Percentiles rank a stretch among this genome's conserved stretches.
Evolutionary conservation across 2,329 filamentous ascomycete genomes (phyloP).

Genomic region (Myriangium duriaei): DNA sequence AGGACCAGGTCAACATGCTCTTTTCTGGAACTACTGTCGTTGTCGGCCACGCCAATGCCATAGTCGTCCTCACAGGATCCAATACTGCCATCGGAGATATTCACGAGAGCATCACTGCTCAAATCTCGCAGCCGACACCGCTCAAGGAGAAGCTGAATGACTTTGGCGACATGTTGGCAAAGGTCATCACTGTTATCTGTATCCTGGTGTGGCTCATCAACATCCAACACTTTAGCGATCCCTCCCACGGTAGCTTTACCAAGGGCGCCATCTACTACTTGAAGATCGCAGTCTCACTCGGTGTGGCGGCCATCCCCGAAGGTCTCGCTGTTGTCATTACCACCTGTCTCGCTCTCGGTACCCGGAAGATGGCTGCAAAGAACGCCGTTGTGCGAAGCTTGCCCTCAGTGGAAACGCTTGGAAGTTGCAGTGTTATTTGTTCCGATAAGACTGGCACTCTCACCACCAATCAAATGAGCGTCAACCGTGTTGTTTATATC

Average conservation of each 20-base stretch:
- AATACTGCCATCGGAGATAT: slow-evolving; percentile 96
- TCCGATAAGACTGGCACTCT: slow-evolving; percentile 98
- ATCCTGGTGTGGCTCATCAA: slow-evolving; percentile 97
- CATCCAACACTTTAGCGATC: slow-evolving; percentile 91
- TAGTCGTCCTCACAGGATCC: slow-evolving; percentile 80
- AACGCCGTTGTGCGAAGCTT: slow-evolving; percentile 94
- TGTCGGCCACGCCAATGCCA: slow-evolving; percentile 78
- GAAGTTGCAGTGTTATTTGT: slow-evolving; percentile 98
- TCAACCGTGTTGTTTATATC: slow-evolving; percentile 81
- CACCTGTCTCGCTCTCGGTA: slow-evolving; percentile 92
- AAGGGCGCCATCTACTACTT: slow-evolving; percentile 99
- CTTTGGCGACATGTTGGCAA: slow-evolving; percentile 89
- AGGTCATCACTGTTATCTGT: slow-evolving; percentile 97
- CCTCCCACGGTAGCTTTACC: slow-evolving; percentile 73
- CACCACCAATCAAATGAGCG: slow-evolving; percentile 99
- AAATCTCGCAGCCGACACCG: slow-evolving; percentile 94
- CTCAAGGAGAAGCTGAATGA: slow-evolving; percentile 98
- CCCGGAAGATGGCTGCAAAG: slow-evolving; percentile 96
- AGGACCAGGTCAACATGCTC: slow-evolving; percentile 95
- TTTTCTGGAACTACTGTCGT: slow-evolving; percentile 98
- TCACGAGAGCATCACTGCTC: slow-evolving; percentile 93
- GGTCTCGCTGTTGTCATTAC: slow-evolving; percentile 97
- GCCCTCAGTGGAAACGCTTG: slow-evolving; percentile 92
- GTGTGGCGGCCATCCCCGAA: slow-evolving; percentile 94
- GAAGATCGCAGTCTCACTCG: slow-evolving; percentile 96